Percentiles rank a stretch among this genome's conserved stretches.
These are phyloP conservation scores for Chaetoscypha palmicola DNA, from an alignment of 2,329 filamentous ascomycete genomes.

Conservation along the genomic window DNA sequence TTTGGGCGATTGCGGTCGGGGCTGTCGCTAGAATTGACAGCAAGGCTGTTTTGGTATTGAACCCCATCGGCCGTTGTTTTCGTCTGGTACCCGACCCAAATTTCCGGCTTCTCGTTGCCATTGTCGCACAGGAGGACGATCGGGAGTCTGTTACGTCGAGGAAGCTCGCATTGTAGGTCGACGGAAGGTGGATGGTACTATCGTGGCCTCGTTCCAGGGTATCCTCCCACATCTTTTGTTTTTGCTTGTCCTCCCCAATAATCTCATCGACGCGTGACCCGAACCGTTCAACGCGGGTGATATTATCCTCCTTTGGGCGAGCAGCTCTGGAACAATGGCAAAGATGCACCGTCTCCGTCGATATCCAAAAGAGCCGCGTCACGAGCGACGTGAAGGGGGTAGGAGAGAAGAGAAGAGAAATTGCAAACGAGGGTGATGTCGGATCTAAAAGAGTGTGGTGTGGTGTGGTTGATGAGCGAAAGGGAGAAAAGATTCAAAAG, in stretches of 20 bases:
- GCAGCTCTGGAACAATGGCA: neutral
- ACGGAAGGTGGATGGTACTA: conserved; percentile 11
- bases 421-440: neutral
- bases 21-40: conserved; percentile 27
- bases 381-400: neutral
- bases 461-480: neutral
- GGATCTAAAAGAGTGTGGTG: neutral
- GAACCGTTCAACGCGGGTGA: conserved; percentile 11
- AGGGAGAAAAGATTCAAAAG: neutral
- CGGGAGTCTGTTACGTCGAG: conserved; percentile 10
- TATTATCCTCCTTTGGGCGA: conserved; percentile 13
- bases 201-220: conserved; percentile 11
- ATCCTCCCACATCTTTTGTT: conserved; percentile 26
- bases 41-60: conserved; percentile 22
- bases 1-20: conserved; percentile 27
- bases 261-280: conserved; percentile 21
- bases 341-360: neutral
- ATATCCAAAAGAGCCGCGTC: neutral
- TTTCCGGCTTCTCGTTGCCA: conserved; percentile 8
- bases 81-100: conserved; percentile 10
- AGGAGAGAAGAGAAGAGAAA: neutral
- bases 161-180: conserved; percentile 14
- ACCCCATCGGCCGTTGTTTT: conserved; percentile 16
- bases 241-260: conserved; percentile 5
- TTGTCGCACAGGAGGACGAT: conserved; percentile 7